Evolutionary conservation across 768 basidiomycete species (phyloP).

Genomic region (Kwoniella dendrophila): DNA sequence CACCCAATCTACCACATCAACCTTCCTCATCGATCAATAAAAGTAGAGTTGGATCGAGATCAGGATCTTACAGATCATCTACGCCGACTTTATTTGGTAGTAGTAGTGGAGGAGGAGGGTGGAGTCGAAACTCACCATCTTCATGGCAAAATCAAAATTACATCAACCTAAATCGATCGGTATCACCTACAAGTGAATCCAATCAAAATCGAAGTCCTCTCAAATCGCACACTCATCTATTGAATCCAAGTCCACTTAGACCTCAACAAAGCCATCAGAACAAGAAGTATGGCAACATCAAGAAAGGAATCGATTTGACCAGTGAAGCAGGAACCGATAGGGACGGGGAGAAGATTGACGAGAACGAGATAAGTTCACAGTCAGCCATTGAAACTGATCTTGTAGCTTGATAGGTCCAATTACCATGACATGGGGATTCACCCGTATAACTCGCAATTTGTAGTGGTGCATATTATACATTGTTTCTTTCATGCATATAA

Average conservation of each 20-base stretch:
- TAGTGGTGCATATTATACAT: no score
- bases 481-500: no score
- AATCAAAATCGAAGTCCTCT: neutral
- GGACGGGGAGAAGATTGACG: neutral
- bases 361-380: neutral
- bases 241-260: constrained; percentile 10
- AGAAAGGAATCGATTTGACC: neutral
- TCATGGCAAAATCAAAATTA: constrained; percentile 12
- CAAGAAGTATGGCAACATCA: neutral
- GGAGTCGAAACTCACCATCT: constrained; percentile 11
- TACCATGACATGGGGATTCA: no score
- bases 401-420: no score
- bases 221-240: neutral
- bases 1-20: constrained; percentile 29
- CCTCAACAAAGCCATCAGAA: neutral
- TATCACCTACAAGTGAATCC: constrained; percentile 3
- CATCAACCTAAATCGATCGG: no score
- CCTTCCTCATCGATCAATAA: no score
- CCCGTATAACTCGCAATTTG: no score
- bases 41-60: neutral
- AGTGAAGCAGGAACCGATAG: constrained; percentile 7
- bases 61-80: constrained; percentile 9
- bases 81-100: constrained; percentile 2
- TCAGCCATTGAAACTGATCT: neutral
- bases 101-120: neutral